Conservation (phyloP, 371 early-diverging fungal genomes). For the Mucor mucedo region DNA sequence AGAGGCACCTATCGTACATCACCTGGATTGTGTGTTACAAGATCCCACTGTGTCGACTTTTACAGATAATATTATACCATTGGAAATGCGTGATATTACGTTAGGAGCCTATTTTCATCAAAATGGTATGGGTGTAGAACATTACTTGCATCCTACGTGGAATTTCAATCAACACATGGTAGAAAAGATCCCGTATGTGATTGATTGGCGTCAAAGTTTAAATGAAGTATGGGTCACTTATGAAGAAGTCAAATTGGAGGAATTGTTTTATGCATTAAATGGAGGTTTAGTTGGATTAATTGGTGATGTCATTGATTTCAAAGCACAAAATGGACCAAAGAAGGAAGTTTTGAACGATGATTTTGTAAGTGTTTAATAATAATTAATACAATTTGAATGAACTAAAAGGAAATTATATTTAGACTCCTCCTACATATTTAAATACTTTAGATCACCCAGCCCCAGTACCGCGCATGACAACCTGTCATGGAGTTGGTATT, state of each 20-base stretch:
- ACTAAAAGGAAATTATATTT: not conserved
- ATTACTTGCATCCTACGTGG: conserved; percentile 50
- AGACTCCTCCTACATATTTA: conserved; percentile 58
- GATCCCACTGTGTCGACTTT: conserved; percentile 9
- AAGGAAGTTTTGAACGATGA: not conserved
- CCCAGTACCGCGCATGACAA: conserved; percentile 55
- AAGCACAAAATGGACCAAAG: conserved; percentile 17
- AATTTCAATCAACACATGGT: conserved; percentile 58
- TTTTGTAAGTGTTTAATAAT: conserved; percentile 23
- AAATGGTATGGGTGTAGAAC: conserved; percentile 9
- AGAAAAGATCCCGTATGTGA: conserved; percentile 60
- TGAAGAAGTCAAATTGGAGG: conserved; percentile 69
- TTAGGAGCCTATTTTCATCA: conserved; percentile 54
- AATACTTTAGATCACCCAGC: conserved; percentile 54
- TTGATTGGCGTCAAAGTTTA: conserved; percentile 62
- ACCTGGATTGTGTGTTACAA: conserved; percentile 21
- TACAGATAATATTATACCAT: conserved; percentile 53
- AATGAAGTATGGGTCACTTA: conserved; percentile 63
- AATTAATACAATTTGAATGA: not conserved
- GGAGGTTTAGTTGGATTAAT: conserved; percentile 76
- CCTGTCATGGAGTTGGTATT: conserved; percentile 75
- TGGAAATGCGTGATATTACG: conserved; percentile 62
- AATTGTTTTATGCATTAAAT: conserved; percentile 77
- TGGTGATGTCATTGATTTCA: conserved; percentile 43
- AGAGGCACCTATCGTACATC: conserved; percentile 20